Evolutionary conservation across 305 asterid species (phyloP).

Genomic region (Fraxinus ornus): DNA sequence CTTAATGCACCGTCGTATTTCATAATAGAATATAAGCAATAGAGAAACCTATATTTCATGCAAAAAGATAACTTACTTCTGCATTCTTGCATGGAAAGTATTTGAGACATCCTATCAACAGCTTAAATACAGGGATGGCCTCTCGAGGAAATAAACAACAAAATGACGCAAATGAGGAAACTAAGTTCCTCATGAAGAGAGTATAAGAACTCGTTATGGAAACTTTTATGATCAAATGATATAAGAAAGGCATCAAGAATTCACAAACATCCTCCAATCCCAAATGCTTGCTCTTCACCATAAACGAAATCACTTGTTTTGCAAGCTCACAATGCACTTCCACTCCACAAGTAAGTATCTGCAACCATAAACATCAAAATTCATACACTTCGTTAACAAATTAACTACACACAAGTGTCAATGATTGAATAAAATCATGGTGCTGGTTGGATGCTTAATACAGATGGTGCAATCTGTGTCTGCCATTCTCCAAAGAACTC

Average conservation of each 20-base stretch:
- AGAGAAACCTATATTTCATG: conserved; percentile 1
- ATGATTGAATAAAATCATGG: not conserved
- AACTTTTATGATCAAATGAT: conserved; percentile 54
- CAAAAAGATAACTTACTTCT: conserved; percentile 57
- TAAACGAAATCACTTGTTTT: conserved; percentile 65
- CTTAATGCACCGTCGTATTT: conserved; percentile 16
- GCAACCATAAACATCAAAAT: conserved; percentile 20
- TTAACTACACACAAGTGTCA: not conserved
- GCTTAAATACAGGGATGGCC: conserved; percentile 66
- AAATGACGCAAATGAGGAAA: conserved; percentile 63
- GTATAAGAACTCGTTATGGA: conserved; percentile 42
- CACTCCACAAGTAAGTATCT: conserved; percentile 70
- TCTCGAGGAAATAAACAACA: conserved; percentile 72
- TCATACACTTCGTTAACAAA: not conserved
- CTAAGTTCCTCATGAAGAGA: conserved; percentile 51
- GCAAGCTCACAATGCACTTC: conserved; percentile 72
- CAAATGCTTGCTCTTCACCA: conserved; percentile 61
- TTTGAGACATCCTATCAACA: conserved; percentile 58
- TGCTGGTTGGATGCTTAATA: not conserved
- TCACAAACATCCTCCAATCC: conserved; percentile 72
- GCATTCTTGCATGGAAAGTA: conserved; percentile 60
- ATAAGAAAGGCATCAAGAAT: conserved; percentile 72
- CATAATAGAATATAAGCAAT: conserved; percentile 17
- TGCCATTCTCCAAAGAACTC: no score
- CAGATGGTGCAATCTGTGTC: not conserved